These are phyloP conservation scores for Tetrahymena borealis DNA, from an alignment of 73 alveolate species.

Conservation along the genomic window DNA sequence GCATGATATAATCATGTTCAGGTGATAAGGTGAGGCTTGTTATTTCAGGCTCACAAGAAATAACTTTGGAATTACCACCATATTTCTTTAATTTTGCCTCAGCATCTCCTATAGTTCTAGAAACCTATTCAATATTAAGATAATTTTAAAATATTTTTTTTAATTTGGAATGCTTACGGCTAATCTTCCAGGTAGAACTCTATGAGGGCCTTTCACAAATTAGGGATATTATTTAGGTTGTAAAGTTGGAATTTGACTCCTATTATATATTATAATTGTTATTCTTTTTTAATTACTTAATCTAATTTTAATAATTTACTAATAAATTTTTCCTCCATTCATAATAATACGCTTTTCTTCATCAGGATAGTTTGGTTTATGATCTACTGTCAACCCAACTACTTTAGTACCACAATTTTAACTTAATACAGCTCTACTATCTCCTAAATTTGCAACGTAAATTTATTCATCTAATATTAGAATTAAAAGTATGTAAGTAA, in stretches of 20 bases:
- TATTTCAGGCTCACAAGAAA: conserved; percentile 75
- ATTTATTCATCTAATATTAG: conserved; percentile 53
- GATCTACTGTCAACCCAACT: conserved; percentile 60
- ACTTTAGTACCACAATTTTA: conserved; percentile 48
- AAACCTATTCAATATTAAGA: conserved; percentile 31
- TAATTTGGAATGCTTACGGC: conserved; percentile 27
- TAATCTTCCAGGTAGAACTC: conserved; percentile 92
- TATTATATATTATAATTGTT: background rate
- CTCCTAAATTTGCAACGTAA: conserved; percentile 75
- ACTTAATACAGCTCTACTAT: conserved; percentile 60
- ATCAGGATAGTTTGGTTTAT: conserved; percentile 68
- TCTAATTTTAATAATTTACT: background rate
- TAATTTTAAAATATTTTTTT: background rate
- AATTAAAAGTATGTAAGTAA: too few species aligned
- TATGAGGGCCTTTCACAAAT: conserved; percentile 52
- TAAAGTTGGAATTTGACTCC: conserved; percentile 37
- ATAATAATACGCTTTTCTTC: conserved; percentile 66
- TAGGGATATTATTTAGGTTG: conserved; percentile 44
- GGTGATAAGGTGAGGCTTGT: conserved; percentile 60
- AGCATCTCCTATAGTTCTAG: conserved; percentile 89
- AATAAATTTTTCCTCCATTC: conserved; percentile 90
- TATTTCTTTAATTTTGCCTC: conserved; percentile 78
- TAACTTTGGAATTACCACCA: conserved; percentile 92
- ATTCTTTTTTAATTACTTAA: background rate
- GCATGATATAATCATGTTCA: conserved; percentile 62